Evolutionary conservation across 805 yeast genomes (phyloP).

Genomic region (Maudiozyma barnettii): DNA sequence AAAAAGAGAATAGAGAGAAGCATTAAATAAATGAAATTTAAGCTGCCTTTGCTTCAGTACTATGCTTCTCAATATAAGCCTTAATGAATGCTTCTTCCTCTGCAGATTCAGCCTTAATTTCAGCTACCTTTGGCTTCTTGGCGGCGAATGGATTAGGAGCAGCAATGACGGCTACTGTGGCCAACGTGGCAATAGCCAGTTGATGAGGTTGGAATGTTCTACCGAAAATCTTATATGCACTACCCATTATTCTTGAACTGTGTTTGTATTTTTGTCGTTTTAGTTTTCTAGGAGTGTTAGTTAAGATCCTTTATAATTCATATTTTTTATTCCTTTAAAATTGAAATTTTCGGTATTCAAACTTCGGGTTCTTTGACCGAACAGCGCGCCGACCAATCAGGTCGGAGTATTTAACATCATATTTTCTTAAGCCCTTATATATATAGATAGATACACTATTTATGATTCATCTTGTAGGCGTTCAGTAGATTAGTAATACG

Average conservation of each 20-base stretch:
- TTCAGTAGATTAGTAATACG: conserved; percentile 50
- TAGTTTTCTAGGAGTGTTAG: background rate
- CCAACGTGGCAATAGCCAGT: conserved; percentile 74
- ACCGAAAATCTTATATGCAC: conserved; percentile 78
- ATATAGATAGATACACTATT: conserved; percentile 5
- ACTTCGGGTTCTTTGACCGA: background rate
- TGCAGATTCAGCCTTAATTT: conserved; percentile 65
- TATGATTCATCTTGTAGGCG: conserved; percentile 40
- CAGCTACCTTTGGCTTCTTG: conserved; percentile 51
- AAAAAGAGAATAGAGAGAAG: too few species aligned
- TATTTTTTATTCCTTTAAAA: background rate
- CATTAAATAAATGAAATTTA: background rate
- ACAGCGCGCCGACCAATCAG: background rate
- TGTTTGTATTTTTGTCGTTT: background rate
- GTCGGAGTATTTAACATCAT: background rate
- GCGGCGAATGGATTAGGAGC: conserved; percentile 61
- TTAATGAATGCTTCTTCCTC: conserved; percentile 85
- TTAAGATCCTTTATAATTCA: background rate
- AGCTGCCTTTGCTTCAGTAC: background rate
- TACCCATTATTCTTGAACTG: conserved; percentile 47
- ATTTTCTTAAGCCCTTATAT: background rate
- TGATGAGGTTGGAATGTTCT: conserved; percentile 76
- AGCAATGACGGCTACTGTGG: conserved; percentile 51
- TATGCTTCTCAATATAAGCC: conserved; percentile 48
- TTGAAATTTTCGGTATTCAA: too few species aligned